These are phyloP conservation scores for Rhynchosporium agropyri DNA, from an alignment of 2,329 filamentous ascomycete species.

Conservation along the genomic window DNA sequence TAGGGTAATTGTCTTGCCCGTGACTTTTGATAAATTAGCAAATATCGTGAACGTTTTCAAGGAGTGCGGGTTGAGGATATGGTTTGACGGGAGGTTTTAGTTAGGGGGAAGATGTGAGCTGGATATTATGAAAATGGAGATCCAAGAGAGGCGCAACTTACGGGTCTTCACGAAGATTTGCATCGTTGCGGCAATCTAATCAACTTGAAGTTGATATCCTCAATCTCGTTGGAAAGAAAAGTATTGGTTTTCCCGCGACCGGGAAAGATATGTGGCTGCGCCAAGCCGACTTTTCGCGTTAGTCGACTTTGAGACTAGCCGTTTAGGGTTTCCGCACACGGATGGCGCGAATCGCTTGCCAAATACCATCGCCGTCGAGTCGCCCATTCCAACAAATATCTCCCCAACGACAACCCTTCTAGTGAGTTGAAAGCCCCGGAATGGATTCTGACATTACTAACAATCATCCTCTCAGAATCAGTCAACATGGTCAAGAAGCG, in stretches of 20 bases:
- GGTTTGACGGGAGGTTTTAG: neutral
- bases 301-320: conserved; percentile 5
- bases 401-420: conserved; percentile 23
- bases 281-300: neutral
- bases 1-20: conserved; percentile 99
- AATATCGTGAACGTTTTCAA: neutral
- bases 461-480: conserved; percentile 48
- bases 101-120: neutral
- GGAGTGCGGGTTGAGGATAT: neutral
- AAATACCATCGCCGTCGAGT: conserved; percentile 3
- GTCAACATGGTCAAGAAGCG: conserved; percentile 73
- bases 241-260: neutral
- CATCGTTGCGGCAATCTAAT: conserved; percentile 50
- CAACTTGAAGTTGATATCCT: conserved; percentile 17
- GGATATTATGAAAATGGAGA: neutral
- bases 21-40: conserved; percentile 45
- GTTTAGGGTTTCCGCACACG: conserved; percentile 16
- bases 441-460: conserved; percentile 11
- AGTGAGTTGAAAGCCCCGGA: conserved; percentile 25
- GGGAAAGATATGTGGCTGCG: neutral
- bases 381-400: neutral
- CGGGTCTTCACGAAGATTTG: conserved; percentile 69
- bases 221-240: conserved; percentile 6
- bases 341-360: conserved; percentile 8
- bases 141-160: neutral